Base-by-base conservation (phyloP, 495 filamentous ascomycete genomes). In the Aspergillus mulundensis region DNA sequence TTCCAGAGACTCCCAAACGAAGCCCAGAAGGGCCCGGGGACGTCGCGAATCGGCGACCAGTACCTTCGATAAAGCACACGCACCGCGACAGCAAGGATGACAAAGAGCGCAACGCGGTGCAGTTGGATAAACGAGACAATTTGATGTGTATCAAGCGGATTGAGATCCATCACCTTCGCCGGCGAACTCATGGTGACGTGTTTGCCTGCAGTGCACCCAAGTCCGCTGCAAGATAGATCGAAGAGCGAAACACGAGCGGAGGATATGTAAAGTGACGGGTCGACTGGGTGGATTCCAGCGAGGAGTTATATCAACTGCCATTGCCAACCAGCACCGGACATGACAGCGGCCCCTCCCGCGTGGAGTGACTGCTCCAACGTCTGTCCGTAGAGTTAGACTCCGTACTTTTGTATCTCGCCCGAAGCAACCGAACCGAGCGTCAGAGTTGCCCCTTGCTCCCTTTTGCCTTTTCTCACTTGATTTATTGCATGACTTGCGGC, bases 1-100 rank as follows among this genome's bases (percentile, higher is more conserved):
- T 70, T 67, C 77, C 77, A 78, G 14, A 72, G 43, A 25, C 57
- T 63, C 12, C 73, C 70, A 50, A 77, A 70, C 12, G 71, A 74
- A 15, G 73, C 76, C 18, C 66, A 52, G 20, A 70, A 72, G 0
- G 75, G 77, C 3, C 77, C 75, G 0, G 71, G 73, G 7, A 78
- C 66, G 50, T 73, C 63, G 14, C 57, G 49, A 28, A 73, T 66
- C 1, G 67, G 38, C 1, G 64, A 59, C 24, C 38, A 49, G 30
- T 68, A 72, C 21, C 62, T 51, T 28, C 69, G 36, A 18, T 47
- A 47, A 11, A 50, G 21, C 4, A 36, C 38, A 32, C 32, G 30
- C 34, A 44, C 28, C 24, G 45, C 2, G 23, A 54, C 23, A 41
- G 53, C 38, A 7, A 19, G 36, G 6, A 24, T n/a, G 15, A 47